phyloP scores from a whole-genome alignment of 1,139 yeast species.

The Nakaseomyces sp. region DNA sequence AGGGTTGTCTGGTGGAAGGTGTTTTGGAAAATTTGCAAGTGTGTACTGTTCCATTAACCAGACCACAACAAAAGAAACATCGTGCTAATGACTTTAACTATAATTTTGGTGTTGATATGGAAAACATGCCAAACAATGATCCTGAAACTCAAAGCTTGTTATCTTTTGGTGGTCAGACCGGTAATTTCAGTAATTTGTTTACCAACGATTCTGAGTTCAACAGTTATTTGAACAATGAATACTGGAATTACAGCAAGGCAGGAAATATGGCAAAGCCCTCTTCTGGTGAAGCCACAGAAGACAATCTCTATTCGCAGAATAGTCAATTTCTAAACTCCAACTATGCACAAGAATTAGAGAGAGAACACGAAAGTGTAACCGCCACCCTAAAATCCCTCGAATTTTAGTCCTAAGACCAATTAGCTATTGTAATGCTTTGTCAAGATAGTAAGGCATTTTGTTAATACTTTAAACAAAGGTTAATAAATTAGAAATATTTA shows the following conservation, averaged over 20 bases:
- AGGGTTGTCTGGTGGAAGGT: constrained; percentile 90
- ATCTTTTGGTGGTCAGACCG: constrained; percentile 34
- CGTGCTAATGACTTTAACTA: constrained; percentile 13
- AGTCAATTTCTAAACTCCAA: constrained; percentile 11
- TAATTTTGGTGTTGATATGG: constrained; percentile 18
- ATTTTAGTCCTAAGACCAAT: neutral
- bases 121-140: constrained; percentile 26
- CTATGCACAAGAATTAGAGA: constrained; percentile 13
- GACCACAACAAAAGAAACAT: constrained; percentile 22
- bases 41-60: constrained; percentile 53
- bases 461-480: too few relatives aligned
- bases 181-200: constrained; percentile 16
- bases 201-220: constrained; percentile 28
- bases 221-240: constrained; percentile 28
- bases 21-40: constrained; percentile 70
- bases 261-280: constrained; percentile 3
- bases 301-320: neutral
- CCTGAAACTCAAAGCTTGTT: constrained; percentile 44
- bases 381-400: neutral
- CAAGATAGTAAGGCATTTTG: too few relatives aligned
- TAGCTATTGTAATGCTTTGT: too few relatives aligned
- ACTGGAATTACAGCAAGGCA: constrained; percentile 19
- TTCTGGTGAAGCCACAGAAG: neutral
- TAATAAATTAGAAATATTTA: neutral
- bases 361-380: constrained; percentile 6